These are phyloP conservation scores for Cicer bijugum DNA, from an alignment of 306 rosid genomes.

Conservation along the genomic window DNA sequence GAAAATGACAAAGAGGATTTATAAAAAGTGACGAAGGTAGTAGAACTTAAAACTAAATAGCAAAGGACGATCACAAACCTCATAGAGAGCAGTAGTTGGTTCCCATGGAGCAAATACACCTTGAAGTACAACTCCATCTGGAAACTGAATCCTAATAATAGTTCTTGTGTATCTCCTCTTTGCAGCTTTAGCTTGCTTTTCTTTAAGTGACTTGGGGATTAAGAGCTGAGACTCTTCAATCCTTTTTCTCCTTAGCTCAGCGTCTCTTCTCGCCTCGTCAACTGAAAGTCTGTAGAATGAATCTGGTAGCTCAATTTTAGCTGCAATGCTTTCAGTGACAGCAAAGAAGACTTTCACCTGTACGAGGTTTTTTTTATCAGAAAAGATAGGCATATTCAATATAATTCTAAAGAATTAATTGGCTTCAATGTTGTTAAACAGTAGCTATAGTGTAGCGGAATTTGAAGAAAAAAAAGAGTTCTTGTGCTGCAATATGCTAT, in stretches of 20 bases:
- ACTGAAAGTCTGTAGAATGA: slow-evolving; percentile 75
- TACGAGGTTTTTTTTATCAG: slow-evolving; percentile 28
- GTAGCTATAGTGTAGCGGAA: too few relatives aligned
- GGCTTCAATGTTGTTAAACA: background rate
- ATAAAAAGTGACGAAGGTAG: too few relatives aligned
- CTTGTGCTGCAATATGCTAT: too few relatives aligned
- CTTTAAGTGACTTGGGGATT: slow-evolving; percentile 80
- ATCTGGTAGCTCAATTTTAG: slow-evolving; percentile 86
- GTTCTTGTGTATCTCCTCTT: slow-evolving; percentile 68
- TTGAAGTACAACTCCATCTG: slow-evolving; percentile 94
- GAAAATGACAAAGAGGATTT: too few relatives aligned
- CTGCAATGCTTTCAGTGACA: slow-evolving; percentile 81
- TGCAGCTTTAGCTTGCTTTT: slow-evolving; percentile 88
- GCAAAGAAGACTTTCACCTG: slow-evolving; percentile 93
- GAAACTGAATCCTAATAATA: slow-evolving; percentile 84
- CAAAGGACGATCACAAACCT: slow-evolving; percentile 73
- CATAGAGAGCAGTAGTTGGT: slow-evolving; percentile 71
- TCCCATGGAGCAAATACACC: slow-evolving; percentile 84
- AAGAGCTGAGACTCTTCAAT: slow-evolving; percentile 91
- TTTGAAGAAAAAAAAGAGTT: too few relatives aligned
- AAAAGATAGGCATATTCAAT: slow-evolving; percentile 26
- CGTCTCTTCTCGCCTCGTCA: slow-evolving; percentile 88
- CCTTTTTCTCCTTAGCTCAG: slow-evolving; percentile 81
- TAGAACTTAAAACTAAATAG: slow-evolving; percentile 17
- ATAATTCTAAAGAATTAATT: background rate